These are phyloP conservation scores for Heliocybe sulcata DNA, from an alignment of 1,284 basidiomycete species.

Conservation along the genomic window DNA sequence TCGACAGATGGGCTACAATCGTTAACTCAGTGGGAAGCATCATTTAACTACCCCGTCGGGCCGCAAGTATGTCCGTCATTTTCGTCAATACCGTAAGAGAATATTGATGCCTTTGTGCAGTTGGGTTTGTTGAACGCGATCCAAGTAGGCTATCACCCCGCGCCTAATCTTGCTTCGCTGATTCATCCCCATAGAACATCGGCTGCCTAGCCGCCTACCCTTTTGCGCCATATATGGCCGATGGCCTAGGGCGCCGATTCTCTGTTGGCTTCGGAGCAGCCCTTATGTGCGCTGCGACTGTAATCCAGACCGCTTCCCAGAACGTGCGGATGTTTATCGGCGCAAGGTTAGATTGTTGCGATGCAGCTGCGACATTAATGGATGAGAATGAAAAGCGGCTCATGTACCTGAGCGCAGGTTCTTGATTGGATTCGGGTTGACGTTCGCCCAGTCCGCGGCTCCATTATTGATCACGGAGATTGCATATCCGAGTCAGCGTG, in stretches of 20 bases:
- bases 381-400: background rate
- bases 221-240: conserved; percentile 10
- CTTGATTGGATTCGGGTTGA: conserved; percentile 47
- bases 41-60: conserved; percentile 5
- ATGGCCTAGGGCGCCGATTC: conserved; percentile 50
- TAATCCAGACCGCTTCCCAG: conserved; percentile 62
- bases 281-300: conserved; percentile 62
- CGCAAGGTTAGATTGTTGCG: conserved; percentile 37
- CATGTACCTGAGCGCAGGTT: conserved; percentile 22
- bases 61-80: background rate
- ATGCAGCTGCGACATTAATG: background rate
- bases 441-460: conserved; percentile 42
- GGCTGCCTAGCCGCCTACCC: conserved; percentile 15
- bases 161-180: conserved; percentile 19
- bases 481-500: conserved; percentile 46
- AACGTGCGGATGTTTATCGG: conserved; percentile 80
- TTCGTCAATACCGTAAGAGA: background rate
- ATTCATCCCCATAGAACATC: conserved; percentile 13
- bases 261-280: conserved; percentile 53
- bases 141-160: conserved; percentile 13
- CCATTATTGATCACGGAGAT: conserved; percentile 50
- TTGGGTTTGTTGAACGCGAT: conserved; percentile 1
- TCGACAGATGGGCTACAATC: conserved; percentile 12
- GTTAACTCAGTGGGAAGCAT: conserved; percentile 10
- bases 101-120: background rate